Evolutionary conservation across 106 monocot species (phyloP).

Genomic region (Phalaenopsis equestris): DNA sequence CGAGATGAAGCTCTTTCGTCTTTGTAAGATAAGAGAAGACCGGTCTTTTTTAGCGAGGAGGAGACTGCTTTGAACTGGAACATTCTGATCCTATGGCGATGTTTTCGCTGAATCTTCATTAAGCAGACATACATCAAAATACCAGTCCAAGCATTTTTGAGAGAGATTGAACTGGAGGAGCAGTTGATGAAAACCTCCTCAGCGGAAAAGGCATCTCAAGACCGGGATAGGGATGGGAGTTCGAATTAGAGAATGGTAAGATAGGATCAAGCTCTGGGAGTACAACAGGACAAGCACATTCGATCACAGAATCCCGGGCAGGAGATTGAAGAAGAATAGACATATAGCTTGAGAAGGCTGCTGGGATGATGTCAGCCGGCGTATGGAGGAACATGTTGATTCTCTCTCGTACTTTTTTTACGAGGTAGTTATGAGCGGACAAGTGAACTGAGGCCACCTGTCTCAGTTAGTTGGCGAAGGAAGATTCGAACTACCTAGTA

Average conservation of each 20-base stretch:
- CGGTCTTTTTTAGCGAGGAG: conserved; percentile 1
- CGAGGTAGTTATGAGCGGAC: too few relatives aligned
- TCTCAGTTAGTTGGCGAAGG: too few relatives aligned
- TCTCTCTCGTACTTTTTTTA: too few relatives aligned
- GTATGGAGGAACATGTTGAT: too few relatives aligned
- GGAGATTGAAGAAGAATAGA: too few relatives aligned
- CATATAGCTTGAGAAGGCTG: too few relatives aligned
- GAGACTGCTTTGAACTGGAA: not conserved
- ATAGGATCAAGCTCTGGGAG: conserved; percentile 1
- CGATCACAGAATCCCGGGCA: too few relatives aligned
- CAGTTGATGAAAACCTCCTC: not conserved
- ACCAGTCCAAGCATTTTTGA: not conserved
- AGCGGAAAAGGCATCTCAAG: not conserved
- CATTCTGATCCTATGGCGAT: not conserved
- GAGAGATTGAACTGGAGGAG: not conserved
- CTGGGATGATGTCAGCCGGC: too few relatives aligned
- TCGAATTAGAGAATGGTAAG: not conserved
- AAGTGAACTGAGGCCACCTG: too few relatives aligned
- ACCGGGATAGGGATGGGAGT: not conserved
- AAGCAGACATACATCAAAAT: not conserved
- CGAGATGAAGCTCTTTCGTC: too few relatives aligned
- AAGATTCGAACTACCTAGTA: too few relatives aligned
- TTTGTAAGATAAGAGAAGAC: too few relatives aligned
- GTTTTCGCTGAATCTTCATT: not conserved
- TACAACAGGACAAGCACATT: not conserved